phyloP scores from a whole-genome alignment of 2,329 filamentous ascomycete species.

The Aphanocladium album region DNA sequence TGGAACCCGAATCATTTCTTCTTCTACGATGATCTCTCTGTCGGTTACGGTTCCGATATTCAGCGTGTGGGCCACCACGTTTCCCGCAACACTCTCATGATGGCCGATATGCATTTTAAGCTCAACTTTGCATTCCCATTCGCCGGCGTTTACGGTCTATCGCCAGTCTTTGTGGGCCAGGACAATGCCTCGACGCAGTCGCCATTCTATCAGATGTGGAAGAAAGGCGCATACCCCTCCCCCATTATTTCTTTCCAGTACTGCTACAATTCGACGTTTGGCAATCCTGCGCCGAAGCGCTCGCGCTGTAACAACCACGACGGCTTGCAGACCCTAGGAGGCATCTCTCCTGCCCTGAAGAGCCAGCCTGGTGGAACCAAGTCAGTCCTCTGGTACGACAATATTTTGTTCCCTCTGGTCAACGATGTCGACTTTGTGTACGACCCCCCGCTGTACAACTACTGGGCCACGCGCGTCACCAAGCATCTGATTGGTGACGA shows the following conservation, averaged over 20 bases:
- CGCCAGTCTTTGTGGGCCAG: conserved; percentile 16
- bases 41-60: conserved; percentile 16
- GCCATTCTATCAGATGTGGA: conserved; percentile 19
- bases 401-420: conserved; percentile 16
- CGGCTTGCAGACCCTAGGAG: conserved; percentile 18
- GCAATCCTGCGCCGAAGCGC: conserved; percentile 1
- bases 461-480: conserved; percentile 17
- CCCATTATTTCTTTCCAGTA: conserved; percentile 16
- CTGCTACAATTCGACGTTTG: conserved; percentile 14
- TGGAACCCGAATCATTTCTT: conserved; percentile 21
- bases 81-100: conserved; percentile 12
- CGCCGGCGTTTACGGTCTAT: conserved; percentile 15
- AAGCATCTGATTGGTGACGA: conserved; percentile 16
- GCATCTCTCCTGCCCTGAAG: conserved; percentile 17
- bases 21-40: conserved; percentile 14
- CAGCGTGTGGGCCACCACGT: conserved; percentile 14
- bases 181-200: conserved; percentile 13
- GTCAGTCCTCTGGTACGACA: conserved; percentile 26
- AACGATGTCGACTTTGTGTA: conserved; percentile 18
- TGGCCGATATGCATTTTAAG: conserved; percentile 16
- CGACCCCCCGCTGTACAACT: conserved; percentile 17
- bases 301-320: conserved; percentile 17
- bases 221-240: conserved; percentile 14
- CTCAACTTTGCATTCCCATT: conserved; percentile 14
- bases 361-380: conserved; percentile 18